Percentiles rank a stretch among this genome's conserved stretches.
These are phyloP conservation scores for Phytophthora quininea DNA, from an alignment of 352 stramenopile species.

Conservation along the genomic window DNA sequence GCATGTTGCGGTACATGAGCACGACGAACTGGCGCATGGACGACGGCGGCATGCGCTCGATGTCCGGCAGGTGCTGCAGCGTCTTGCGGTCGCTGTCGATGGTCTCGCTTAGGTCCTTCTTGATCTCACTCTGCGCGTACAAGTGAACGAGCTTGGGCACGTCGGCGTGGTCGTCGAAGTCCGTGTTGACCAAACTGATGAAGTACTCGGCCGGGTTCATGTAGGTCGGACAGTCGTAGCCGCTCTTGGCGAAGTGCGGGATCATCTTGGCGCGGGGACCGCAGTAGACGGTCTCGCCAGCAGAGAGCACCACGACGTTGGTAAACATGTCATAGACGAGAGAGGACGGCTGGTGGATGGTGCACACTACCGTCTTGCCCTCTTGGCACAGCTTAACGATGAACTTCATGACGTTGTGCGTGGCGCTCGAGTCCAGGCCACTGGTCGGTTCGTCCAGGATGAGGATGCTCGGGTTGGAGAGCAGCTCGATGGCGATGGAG, in stretches of 20 bases:
- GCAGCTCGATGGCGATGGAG: conserved; percentile 78
- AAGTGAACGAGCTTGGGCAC: conserved; percentile 26
- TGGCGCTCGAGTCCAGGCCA: conserved; percentile 47
- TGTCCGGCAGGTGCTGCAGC: conserved; percentile 23
- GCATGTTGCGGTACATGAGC: conserved; percentile 55
- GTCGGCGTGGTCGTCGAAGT: conserved; percentile 54
- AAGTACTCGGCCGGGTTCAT: conserved; percentile 69
- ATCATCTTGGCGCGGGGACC: conserved; percentile 49
- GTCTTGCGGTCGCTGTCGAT: conserved; percentile 29
- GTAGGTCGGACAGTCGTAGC: conserved; percentile 48
- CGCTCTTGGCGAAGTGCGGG: conserved; percentile 42
- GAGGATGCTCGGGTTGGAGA: conserved; percentile 75
- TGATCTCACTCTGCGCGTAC: conserved; percentile 26
- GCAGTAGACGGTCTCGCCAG: conserved; percentile 43
- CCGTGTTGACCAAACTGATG: conserved; percentile 54
- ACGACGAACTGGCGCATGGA: conserved; percentile 47
- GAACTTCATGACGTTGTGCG: conserved; percentile 30
- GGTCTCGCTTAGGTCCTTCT: conserved; percentile 8
- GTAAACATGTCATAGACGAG: conserved; percentile 40
- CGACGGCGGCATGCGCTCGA: conserved; percentile 32
- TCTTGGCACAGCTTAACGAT: conserved; percentile 28
- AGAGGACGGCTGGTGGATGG: conserved; percentile 67
- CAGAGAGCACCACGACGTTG: conserved; percentile 57
- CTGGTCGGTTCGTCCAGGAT: conserved; percentile 86
- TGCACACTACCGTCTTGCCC: conserved; percentile 52